Evolutionary conservation across 106 monocot species (phyloP), one percentile per base, ranked within the genome.

Genomic region (Vanilla planifolia): DNA sequence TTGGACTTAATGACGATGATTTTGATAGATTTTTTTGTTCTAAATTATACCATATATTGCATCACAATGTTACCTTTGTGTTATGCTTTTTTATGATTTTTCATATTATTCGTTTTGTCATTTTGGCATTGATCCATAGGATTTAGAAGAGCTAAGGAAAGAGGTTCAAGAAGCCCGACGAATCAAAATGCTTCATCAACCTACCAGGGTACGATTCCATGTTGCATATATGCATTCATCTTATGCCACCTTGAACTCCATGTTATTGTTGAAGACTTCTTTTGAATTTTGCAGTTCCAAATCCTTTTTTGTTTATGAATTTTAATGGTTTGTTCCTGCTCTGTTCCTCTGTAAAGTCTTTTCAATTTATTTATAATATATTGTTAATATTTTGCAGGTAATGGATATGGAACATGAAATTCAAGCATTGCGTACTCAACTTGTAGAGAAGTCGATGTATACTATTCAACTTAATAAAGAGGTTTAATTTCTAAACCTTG

Each of bases 131-230:
- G 29, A 72, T n/a, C n/a, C n/a, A n/a, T n/a, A 94, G 93, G 83
- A 78, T 66, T 24, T 78, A 53, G 89, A 89, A 58, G 89, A 83
- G 73, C 62, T 94, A 47, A 79, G 69, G 80, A 85, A 73, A 65
- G 93, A 94, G 57, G 79, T 89, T 67, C 89, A 88, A 69, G 93
- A 94, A 73, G 93, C 89, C 47, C 76, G 93, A 67, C 71, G 93
- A 61, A 94, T 94, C 50, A 94, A 94, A 77, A 89, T 94, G 93
- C 74, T 94, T 47, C 93, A 94, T 75, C 93, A 94, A 73, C 93
- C 93, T 69, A 94, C 85, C 80, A 85, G 66, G 74, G 93, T 89
- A 75, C 37, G 64, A 68, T 23, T 27, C 8, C 22, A 57, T 58
- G 11, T 10, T 35, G 8, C 35, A 63, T 55, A 41, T 40, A 24